These are phyloP conservation scores for Theileria orientalis DNA, from an alignment of 169 alveolate species.

Conservation along the genomic window DNA sequence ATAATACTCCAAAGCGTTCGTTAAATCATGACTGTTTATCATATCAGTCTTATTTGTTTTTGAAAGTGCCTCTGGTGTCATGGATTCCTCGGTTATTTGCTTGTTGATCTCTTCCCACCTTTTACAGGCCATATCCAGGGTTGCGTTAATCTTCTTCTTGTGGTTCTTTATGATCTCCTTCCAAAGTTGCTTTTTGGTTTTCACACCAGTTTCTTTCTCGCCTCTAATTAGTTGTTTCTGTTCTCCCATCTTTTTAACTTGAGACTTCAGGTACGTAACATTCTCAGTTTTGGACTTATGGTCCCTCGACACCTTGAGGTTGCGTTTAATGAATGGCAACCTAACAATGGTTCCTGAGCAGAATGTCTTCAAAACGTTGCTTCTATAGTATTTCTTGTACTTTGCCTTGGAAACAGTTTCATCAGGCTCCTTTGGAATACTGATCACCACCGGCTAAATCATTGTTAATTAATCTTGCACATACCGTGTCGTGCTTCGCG, in stretches of 20 bases:
- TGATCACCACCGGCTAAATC: slow-evolving; percentile 32
- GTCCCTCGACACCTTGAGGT: slow-evolving; percentile 18
- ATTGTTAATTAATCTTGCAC: neutral
- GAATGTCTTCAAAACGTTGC: slow-evolving; percentile 16
- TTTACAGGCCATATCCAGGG: slow-evolving; percentile 41
- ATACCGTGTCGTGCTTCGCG: slow-evolving; percentile 61
- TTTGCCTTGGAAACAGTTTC: slow-evolving; percentile 26
- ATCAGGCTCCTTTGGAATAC: slow-evolving; percentile 37
- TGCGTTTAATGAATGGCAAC: slow-evolving; percentile 45
- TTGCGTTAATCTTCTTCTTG: slow-evolving; percentile 21
- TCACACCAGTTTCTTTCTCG: neutral
- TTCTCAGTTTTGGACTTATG: slow-evolving; percentile 14
- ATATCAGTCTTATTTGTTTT: slow-evolving; percentile 28
- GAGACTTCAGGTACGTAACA: neutral
- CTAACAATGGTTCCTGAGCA: slow-evolving; percentile 35
- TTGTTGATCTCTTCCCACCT: slow-evolving; percentile 25
- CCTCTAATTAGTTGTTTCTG: neutral
- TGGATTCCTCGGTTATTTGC: neutral
- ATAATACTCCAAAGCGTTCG: slow-evolving; percentile 16
- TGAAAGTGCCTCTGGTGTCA: neutral
- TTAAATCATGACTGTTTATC: neutral
- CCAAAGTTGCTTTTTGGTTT: slow-evolving; percentile 54
- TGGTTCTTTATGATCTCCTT: slow-evolving; percentile 44
- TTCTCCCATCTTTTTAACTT: neutral
- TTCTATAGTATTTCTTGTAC: slow-evolving; percentile 48